phyloP scores from a whole-genome alignment of 2,329 filamentous ascomycete species.

The Fusarium chaquense region DNA sequence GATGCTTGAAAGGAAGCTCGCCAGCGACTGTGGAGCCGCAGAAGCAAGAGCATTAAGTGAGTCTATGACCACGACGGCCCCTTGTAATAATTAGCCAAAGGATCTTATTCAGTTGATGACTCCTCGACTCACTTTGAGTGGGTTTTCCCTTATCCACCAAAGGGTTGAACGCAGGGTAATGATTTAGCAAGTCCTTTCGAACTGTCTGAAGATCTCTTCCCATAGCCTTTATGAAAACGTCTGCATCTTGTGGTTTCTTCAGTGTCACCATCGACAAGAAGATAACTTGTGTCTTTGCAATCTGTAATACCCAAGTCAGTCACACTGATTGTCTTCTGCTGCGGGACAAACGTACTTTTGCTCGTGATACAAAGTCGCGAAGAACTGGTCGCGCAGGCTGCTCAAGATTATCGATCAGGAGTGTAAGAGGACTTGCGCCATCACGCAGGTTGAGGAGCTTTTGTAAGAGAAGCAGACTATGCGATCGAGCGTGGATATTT shows the following conservation, averaged over 20 bases:
- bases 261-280: slow-evolving; percentile 84
- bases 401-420: slow-evolving; percentile 87
- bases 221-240: slow-evolving; percentile 74
- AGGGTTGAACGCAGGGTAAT: slow-evolving; percentile 58
- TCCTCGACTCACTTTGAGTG: slow-evolving; percentile 57
- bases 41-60: slow-evolving; percentile 76
- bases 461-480: slow-evolving; percentile 85
- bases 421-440: slow-evolving; percentile 84
- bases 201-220: slow-evolving; percentile 69
- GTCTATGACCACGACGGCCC: slow-evolving; percentile 82
- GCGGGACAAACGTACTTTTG: slow-evolving; percentile 65
- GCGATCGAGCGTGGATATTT: slow-evolving; percentile 79
- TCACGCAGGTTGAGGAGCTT: slow-evolving; percentile 84
- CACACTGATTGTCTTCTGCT: background rate
- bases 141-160: slow-evolving; percentile 52
- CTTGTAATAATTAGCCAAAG: slow-evolving; percentile 56
- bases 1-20: slow-evolving; percentile 76
- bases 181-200: slow-evolving; percentile 68
- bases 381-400: slow-evolving; percentile 79
- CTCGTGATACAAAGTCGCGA: slow-evolving; percentile 79
- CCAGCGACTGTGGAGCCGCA: slow-evolving; percentile 67
- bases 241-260: slow-evolving; percentile 70
- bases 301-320: slow-evolving; percentile 50
- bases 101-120: background rate
- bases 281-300: slow-evolving; percentile 76